phyloP scores from a whole-genome alignment of 2,329 filamentous ascomycete species.

The Magnaporthales sp. region DNA sequence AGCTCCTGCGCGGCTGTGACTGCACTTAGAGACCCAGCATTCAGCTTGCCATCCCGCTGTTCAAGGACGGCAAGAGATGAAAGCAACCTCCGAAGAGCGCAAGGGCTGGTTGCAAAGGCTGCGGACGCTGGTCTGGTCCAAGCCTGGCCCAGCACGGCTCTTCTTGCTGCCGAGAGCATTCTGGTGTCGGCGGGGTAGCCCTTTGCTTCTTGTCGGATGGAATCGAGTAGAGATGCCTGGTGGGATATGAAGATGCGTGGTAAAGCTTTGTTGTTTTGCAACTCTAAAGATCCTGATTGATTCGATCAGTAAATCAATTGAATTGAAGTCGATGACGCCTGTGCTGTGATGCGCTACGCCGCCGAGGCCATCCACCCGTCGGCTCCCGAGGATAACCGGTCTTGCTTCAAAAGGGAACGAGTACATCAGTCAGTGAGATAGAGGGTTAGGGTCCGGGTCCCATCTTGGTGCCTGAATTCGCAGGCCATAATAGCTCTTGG shows the following conservation, averaged over 20 bases:
- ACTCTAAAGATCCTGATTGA: not conserved
- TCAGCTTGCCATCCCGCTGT: constrained; percentile 83
- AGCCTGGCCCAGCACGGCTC: constrained; percentile 2
- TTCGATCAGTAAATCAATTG: not conserved
- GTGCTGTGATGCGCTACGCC: not conserved
- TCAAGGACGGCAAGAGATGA: constrained; percentile 89
- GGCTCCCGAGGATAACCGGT: not conserved
- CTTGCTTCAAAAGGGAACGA: not conserved
- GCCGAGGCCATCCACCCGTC: not conserved
- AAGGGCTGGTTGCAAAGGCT: constrained; percentile 19
- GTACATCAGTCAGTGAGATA: not conserved
- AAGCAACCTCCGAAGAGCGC: constrained; percentile 58
- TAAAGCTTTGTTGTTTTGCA: not conserved
- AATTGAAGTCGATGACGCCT: not conserved
- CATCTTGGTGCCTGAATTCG: not conserved
- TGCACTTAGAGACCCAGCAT: constrained; percentile 71
- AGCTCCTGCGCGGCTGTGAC: constrained; percentile 81
- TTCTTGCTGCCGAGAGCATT: constrained; percentile 7
- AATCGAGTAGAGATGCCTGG: not conserved
- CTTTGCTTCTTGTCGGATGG: not conserved
- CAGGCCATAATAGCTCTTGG: not conserved
- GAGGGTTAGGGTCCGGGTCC: not conserved
- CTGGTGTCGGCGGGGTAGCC: not conserved
- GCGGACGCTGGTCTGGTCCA: not conserved
- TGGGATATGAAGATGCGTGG: not conserved